Conservation (phyloP, 2,329 filamentous ascomycete species). For the Diaporthe citri region DNA sequence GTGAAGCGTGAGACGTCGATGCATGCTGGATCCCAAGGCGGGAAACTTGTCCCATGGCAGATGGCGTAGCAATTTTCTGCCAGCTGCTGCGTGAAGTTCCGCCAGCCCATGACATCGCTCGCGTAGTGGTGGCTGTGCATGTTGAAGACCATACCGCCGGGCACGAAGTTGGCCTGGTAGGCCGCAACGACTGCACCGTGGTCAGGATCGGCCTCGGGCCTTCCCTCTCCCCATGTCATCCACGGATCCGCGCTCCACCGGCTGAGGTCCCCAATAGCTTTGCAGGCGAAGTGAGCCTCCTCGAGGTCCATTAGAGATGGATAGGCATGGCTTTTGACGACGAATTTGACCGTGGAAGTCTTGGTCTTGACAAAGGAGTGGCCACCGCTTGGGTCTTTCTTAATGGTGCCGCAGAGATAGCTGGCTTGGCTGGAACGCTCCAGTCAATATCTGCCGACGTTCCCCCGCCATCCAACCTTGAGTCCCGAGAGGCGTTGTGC, state of each 20-base stretch:
- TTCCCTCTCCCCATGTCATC: slow-evolving; percentile 46
- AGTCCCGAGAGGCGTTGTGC: not conserved
- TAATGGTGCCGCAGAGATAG: slow-evolving; percentile 54
- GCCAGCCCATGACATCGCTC: slow-evolving; percentile 57
- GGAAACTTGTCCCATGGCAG: slow-evolving; percentile 44
- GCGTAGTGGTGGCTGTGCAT: slow-evolving; percentile 58
- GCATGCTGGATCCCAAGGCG: slow-evolving; percentile 52
- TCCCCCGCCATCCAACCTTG: fast-evolving
- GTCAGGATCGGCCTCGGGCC: slow-evolving; percentile 51
- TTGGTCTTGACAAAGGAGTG: slow-evolving; percentile 41
- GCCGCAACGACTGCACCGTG: slow-evolving; percentile 50
- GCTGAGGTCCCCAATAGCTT: slow-evolving; percentile 40
- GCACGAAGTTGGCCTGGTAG: slow-evolving; percentile 56
- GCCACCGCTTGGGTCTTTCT: slow-evolving; percentile 50
- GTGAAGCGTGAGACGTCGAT: slow-evolving; percentile 51
- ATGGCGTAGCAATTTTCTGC: slow-evolving; percentile 56
- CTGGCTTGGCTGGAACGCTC: slow-evolving; percentile 50
- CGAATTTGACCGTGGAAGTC: slow-evolving; percentile 38
- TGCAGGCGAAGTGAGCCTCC: slow-evolving; percentile 42
- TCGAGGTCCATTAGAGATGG: slow-evolving; percentile 45
- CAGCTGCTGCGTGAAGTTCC: slow-evolving; percentile 52
- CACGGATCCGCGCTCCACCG: slow-evolving; percentile 35
- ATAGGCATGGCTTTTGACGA: slow-evolving; percentile 46
- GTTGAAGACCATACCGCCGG: slow-evolving; percentile 55
- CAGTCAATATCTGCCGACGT: not conserved